These are phyloP conservation scores for Ophiocytium majus DNA, from an alignment of 352 stramenopile genomes.

Conservation along the genomic window DNA sequence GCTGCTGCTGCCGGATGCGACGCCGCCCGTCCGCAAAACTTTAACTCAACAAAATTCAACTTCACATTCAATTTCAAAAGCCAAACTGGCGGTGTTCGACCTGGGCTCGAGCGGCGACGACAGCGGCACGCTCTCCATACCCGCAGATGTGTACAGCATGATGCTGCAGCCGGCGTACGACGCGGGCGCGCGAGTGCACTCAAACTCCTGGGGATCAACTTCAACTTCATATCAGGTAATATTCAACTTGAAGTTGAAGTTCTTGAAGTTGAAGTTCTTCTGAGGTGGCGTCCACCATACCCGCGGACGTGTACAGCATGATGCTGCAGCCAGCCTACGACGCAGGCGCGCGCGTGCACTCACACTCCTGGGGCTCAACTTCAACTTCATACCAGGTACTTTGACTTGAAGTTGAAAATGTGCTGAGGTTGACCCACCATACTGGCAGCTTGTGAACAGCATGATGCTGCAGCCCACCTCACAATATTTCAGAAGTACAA, in stretches of 20 bases:
- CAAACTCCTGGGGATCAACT: slow-evolving; percentile 49
- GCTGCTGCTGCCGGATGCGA: too few species aligned
- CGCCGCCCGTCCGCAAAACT: too few species aligned
- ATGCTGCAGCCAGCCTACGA: slow-evolving; percentile 44
- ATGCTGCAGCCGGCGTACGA: slow-evolving; percentile 46
- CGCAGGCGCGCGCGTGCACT: slow-evolving; percentile 37
- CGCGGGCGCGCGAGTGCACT: slow-evolving; percentile 39
- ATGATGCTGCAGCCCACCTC: too few species aligned
- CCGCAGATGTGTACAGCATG: slow-evolving; percentile 32
- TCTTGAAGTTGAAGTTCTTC: too few species aligned
- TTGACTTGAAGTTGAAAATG: too few species aligned
- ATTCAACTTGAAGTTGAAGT: too few species aligned
- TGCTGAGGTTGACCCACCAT: too few species aligned
- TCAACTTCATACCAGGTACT: slow-evolving; percentile 27
- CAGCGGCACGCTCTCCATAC: slow-evolving; percentile 37
- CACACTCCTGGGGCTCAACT: slow-evolving; percentile 48
- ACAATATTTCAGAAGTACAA: too few species aligned
- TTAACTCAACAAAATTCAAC: too few species aligned
- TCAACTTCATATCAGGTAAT: slow-evolving; percentile 25
- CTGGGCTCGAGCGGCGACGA: slow-evolving; percentile 41
- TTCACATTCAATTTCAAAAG: too few species aligned
- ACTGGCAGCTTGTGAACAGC: too few species aligned
- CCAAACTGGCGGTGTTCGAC: slow-evolving; percentile 47
- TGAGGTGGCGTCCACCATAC: slow-evolving; percentile 39
- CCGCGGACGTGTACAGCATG: slow-evolving; percentile 29